Conservation (phyloP, 225 moss, liverwort and hornwort species). For the Lunularia cruciata region DNA sequence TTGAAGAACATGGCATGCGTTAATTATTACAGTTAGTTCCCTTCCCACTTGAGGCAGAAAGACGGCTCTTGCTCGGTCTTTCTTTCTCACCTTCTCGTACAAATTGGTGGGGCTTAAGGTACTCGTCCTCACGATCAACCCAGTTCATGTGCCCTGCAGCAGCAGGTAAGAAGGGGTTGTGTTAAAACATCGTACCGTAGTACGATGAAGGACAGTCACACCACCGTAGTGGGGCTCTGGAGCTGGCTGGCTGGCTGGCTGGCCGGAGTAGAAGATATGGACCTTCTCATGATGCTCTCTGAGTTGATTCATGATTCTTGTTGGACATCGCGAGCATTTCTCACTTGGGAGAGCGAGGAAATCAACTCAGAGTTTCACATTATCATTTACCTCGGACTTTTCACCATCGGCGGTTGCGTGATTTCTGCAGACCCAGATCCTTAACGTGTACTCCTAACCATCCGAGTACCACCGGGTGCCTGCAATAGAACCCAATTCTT, state of each 20-base stretch:
- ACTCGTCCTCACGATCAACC: background rate
- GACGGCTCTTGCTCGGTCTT: background rate
- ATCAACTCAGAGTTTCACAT: too few species aligned
- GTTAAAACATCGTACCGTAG: background rate
- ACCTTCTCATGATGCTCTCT: too few species aligned
- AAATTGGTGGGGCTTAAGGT: background rate
- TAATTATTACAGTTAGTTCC: background rate
- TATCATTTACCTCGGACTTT: too few species aligned
- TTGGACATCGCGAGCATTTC: too few species aligned
- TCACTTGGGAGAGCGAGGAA: too few species aligned
- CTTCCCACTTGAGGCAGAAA: background rate
- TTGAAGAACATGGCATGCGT: background rate
- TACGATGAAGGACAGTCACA: constrained; percentile 1
- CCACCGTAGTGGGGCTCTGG: background rate
- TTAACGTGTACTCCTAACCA: too few species aligned
- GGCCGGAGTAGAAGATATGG: background rate
- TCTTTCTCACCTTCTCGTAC: background rate
- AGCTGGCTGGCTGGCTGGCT: background rate
- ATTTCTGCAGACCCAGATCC: too few species aligned
- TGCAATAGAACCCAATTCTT: too few species aligned
- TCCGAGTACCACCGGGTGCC: too few species aligned
- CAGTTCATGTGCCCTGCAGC: constrained; percentile 10
- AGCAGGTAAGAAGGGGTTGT: background rate
- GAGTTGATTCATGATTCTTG: too few species aligned
- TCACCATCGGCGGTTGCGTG: too few species aligned